Percentiles rank a stretch among this genome's conserved stretches.
Evolutionary conservation across 164 flowering plant species (phyloP).

Genomic region (Akebia trifoliata): DNA sequence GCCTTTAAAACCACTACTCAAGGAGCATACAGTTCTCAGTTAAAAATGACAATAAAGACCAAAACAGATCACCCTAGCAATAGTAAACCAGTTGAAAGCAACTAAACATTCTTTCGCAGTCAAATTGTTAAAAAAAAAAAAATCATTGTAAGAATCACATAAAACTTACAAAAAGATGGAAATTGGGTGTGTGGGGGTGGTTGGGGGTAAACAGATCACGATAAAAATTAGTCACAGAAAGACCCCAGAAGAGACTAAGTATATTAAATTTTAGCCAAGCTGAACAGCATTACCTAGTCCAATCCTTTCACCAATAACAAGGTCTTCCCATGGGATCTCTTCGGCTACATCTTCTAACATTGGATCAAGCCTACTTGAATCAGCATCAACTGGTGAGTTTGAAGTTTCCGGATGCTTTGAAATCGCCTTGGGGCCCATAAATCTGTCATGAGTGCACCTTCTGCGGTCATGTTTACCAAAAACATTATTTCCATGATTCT

Average conservation of each 20-base stretch:
- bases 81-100: not conserved
- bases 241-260: not conserved
- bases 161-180: too few relatives aligned
- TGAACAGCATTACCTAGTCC: conserved; percentile 68
- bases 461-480: conserved; percentile 28
- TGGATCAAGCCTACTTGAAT: conserved; percentile 45
- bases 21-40: not conserved
- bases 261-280: not conserved
- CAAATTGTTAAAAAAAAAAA: too few relatives aligned
- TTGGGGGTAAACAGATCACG: not conserved
- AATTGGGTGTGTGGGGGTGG: too few relatives aligned
- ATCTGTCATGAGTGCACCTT: conserved; percentile 38
- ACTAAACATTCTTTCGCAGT: too few relatives aligned
- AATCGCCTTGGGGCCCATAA: conserved; percentile 29
- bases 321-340: conserved; percentile 95
- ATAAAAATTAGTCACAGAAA: not conserved
- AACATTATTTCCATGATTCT: conserved; percentile 25
- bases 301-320: conserved; percentile 91
- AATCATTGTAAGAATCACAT: too few relatives aligned
- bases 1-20: not conserved
- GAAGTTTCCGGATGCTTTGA: conserved; percentile 34
- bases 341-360: conserved; percentile 77
- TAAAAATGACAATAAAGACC: not conserved
- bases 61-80: not conserved
- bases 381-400: conserved; percentile 30